A percentile compares a stretch with the other conserved stretches of the same genome.
phyloP scores from a whole-genome alignment of 805 yeast species.

The Groenewaldozyma tartarivorans region DNA sequence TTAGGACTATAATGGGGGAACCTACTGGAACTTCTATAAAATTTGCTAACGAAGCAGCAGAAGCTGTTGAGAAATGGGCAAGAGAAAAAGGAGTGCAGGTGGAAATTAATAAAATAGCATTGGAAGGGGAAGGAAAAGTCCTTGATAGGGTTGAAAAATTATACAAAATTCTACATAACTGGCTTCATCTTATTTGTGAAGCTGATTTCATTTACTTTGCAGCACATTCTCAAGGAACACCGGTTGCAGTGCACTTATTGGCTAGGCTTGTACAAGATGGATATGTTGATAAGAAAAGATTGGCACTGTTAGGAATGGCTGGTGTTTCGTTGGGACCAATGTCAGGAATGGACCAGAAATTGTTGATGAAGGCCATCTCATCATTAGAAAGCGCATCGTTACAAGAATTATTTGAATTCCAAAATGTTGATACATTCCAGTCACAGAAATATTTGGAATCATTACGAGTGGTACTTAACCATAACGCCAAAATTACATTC shows the following conservation, averaged over 20 bases:
- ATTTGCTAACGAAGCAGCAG: slow-evolving; percentile 86
- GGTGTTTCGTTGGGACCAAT: slow-evolving; percentile 93
- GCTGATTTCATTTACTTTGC: slow-evolving; percentile 90
- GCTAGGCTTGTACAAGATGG: slow-evolving; percentile 63
- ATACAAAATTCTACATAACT: slow-evolving; percentile 57
- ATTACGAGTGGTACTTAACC: slow-evolving; percentile 50
- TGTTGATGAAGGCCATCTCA: slow-evolving; percentile 80
- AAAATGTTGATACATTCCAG: slow-evolving; percentile 61
- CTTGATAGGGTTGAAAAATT: slow-evolving; percentile 78
- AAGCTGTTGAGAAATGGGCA: slow-evolving; percentile 63
- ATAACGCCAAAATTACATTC: slow-evolving; percentile 68
- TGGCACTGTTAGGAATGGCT: slow-evolving; percentile 87
- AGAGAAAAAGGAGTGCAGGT: slow-evolving; percentile 31
- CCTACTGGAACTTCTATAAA: slow-evolving; percentile 93
- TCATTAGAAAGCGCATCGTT: slow-evolving; percentile 84
- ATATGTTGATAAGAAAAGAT: slow-evolving; percentile 31
- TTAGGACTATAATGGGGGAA: slow-evolving; percentile 82
- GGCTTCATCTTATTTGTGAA: slow-evolving; percentile 42
- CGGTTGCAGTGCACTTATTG: slow-evolving; percentile 74
- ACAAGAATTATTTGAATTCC: slow-evolving; percentile 80
- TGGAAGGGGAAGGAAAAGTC: slow-evolving; percentile 89
- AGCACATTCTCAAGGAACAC: slow-evolving; percentile 93
- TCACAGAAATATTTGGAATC: slow-evolving; percentile 63
- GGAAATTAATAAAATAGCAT: slow-evolving; percentile 78
- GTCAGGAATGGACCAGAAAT: slow-evolving; percentile 76